Conservation (phyloP, 805 yeast genomes). For the Candida tammaniensis region DNA sequence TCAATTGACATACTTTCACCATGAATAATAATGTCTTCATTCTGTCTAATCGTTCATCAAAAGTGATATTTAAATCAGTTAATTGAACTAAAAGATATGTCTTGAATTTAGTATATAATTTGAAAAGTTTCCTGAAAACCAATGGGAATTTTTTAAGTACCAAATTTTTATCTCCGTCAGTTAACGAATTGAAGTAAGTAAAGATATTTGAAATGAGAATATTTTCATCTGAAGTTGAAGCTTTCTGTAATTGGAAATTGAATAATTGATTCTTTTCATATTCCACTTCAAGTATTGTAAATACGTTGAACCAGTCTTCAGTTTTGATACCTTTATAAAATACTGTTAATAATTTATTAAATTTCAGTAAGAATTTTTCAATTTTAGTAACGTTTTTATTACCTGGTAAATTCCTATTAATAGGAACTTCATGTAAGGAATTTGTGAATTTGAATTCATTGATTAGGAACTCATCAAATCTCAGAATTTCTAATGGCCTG, state of each 20-base stretch:
- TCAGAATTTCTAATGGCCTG: slow-evolving; percentile 50
- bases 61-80: slow-evolving; percentile 55
- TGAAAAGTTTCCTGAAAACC: slow-evolving; percentile 62
- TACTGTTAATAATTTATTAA: slow-evolving; percentile 61
- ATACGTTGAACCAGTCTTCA: slow-evolving; percentile 77
- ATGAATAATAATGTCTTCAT: slow-evolving; percentile 69
- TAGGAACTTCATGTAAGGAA: slow-evolving; percentile 43
- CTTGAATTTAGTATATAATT: slow-evolving; percentile 65
- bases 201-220: slow-evolving; percentile 67
- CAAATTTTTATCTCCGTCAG: slow-evolving; percentile 41
- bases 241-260: slow-evolving; percentile 44
- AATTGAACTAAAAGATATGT: slow-evolving; percentile 63
- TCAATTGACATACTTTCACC: slow-evolving; percentile 60
- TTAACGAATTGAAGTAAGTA: slow-evolving; percentile 62
- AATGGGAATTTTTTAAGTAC: slow-evolving; percentile 56
- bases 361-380: slow-evolving; percentile 56
- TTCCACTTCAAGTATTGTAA: slow-evolving; percentile 70
- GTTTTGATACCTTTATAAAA: slow-evolving; percentile 56
- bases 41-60: slow-evolving; percentile 58
- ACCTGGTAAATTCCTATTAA: slow-evolving; percentile 45
- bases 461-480: slow-evolving; percentile 34
- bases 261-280: slow-evolving; percentile 60
- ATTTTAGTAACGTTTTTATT: slow-evolving; percentile 47
- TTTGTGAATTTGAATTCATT: slow-evolving; percentile 43
- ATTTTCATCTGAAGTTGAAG: slow-evolving; percentile 47